phyloP scores from a whole-genome alignment of 805 yeast species.

The Yarrowia sp. region DNA sequence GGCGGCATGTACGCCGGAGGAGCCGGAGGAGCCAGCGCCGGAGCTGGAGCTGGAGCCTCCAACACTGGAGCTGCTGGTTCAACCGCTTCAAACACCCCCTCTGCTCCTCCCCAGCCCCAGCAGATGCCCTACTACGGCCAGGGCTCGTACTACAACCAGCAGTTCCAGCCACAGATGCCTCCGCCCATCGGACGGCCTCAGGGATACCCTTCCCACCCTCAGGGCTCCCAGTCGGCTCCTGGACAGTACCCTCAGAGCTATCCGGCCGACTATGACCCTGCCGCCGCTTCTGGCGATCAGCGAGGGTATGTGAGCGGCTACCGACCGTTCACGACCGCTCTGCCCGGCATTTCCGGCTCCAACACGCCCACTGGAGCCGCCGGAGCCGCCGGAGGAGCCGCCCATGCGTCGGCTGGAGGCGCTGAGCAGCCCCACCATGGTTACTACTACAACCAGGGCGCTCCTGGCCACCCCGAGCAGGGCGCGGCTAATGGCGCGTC shows the following conservation, averaged over 20 bases:
- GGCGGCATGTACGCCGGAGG: slow-evolving; percentile 9
- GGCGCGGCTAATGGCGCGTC: slow-evolving; percentile 23
- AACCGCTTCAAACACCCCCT: slow-evolving; percentile 9
- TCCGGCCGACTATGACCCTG: slow-evolving; percentile 23
- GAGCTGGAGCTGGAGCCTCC: neutral
- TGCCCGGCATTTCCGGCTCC: slow-evolving; percentile 30
- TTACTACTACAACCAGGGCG: slow-evolving; percentile 28
- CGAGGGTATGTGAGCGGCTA: slow-evolving; percentile 23
- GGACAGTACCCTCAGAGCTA: slow-evolving; percentile 26
- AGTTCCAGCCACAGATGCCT: slow-evolving; percentile 27
- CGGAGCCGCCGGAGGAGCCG: slow-evolving; percentile 10
- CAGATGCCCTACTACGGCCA: slow-evolving; percentile 28
- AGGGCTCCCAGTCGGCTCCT: slow-evolving; percentile 24
- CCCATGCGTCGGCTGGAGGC: slow-evolving; percentile 17
- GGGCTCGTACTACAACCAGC: slow-evolving; percentile 27
- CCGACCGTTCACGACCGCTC: slow-evolving; percentile 21
- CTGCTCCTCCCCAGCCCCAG: slow-evolving; percentile 29
- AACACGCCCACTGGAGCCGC: slow-evolving; percentile 24
- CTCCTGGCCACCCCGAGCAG: slow-evolving; percentile 22
- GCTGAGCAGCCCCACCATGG: slow-evolving; percentile 26
- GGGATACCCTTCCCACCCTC: slow-evolving; percentile 28
- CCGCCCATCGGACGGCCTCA: slow-evolving; percentile 27
- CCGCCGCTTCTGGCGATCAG: slow-evolving; percentile 15
- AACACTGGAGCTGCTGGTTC: neutral
- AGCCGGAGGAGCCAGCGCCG: neutral